These are phyloP conservation scores for Neodidymelliopsis sp. DNA, from an alignment of 2,329 filamentous ascomycete genomes.

Conservation along the genomic window DNA sequence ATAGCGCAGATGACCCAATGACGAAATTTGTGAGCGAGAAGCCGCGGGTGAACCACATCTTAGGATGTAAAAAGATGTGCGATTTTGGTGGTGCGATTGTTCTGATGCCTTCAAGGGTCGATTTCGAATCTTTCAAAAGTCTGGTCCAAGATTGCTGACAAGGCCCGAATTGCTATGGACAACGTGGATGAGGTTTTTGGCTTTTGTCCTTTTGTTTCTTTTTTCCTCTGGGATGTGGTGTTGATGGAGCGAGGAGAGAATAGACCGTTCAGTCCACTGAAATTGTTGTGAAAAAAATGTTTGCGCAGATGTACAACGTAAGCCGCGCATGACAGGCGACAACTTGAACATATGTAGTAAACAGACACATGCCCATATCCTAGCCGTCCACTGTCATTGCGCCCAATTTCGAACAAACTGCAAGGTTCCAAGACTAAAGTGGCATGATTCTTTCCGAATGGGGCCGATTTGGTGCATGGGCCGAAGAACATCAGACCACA, in stretches of 20 bases:
- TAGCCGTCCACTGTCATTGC: not conserved
- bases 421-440: conserved; percentile 20
- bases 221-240: too few relatives aligned
- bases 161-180: too few relatives aligned
- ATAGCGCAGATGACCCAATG: conserved; percentile 69
- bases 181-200: too few relatives aligned
- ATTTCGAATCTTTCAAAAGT: too few relatives aligned
- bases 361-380: conserved; percentile 15
- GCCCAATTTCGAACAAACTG: not conserved
- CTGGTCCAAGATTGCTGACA: too few relatives aligned
- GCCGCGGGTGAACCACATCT: conserved; percentile 57
- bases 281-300: not conserved
- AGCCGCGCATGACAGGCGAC: not conserved
- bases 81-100: not conserved
- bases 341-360: not conserved
- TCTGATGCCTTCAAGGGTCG: not conserved
- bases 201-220: too few relatives aligned
- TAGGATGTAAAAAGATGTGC: not conserved
- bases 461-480: conserved; percentile 23
- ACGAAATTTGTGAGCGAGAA: conserved; percentile 71
- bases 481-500: conserved; percentile 30
- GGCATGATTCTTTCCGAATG: conserved; percentile 30
- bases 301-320: not conserved
- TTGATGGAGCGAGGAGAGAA: too few relatives aligned
- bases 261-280: too few relatives aligned